Evolutionary conservation across 305 asterid species (phyloP).

Genomic region (Solanum chacoense): DNA sequence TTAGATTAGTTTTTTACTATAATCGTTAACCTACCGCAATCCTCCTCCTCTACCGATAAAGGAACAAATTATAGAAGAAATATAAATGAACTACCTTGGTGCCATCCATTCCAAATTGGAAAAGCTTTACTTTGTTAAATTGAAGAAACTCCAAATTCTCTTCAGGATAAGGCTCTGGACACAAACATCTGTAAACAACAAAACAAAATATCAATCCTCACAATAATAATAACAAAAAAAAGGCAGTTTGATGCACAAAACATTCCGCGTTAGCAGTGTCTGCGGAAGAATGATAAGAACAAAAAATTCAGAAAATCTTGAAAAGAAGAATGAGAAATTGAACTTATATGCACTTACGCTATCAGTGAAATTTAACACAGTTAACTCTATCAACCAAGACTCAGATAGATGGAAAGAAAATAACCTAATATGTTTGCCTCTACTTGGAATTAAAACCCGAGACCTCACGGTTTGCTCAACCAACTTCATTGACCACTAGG

Average conservation of each 20-base stretch:
- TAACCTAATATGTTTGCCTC: background rate
- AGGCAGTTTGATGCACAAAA: background rate
- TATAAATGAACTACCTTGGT: slow-evolving; percentile 19
- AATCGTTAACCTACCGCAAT: background rate
- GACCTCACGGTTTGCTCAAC: background rate
- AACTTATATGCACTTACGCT: background rate
- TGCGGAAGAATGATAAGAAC: background rate
- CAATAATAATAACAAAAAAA: background rate
- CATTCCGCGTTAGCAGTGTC: background rate
- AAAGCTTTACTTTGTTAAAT: slow-evolving; percentile 26
- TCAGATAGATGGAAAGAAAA: background rate
- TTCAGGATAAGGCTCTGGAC: slow-evolving; percentile 34
- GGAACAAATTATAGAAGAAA: background rate
- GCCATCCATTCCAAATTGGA: slow-evolving; percentile 38
- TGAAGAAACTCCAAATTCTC: slow-evolving; percentile 25
- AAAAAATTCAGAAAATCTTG: background rate
- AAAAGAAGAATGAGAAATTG: background rate
- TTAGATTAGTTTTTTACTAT: background rate
- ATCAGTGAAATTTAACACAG: background rate
- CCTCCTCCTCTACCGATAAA: background rate
- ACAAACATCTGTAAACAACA: slow-evolving; percentile 22
- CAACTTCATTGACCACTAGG: background rate
- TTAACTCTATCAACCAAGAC: background rate
- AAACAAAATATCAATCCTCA: background rate
- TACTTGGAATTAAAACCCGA: background rate